Base-by-base conservation (phyloP, 331 rosid genomes). In the Dryas integrifolia region DNA sequence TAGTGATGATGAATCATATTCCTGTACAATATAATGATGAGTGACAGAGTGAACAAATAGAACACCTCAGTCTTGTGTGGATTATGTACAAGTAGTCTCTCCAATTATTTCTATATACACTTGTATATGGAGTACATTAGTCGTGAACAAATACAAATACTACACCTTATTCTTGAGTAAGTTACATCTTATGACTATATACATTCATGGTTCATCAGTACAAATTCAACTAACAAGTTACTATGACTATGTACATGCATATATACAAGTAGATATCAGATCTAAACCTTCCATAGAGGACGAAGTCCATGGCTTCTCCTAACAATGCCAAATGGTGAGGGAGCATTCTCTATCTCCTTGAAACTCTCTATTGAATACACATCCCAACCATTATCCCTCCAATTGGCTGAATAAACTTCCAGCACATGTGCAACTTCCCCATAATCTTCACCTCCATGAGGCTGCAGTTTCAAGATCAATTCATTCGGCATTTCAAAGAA, bases 381-480 rank as follows among this genome's bases (percentile, higher is more conserved):
- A 78, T 87, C 88, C 91, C 91, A 87, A 49, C 85, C 91, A 51
- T 79, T 88, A 60, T 84, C 87, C 70, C 81, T 80, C 91, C 88
- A 87, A 65, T 82, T 84, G 56, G 87, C 78, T 51, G 85, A 82
- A 69, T 80, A 80, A 45, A 87, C 87, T 58, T 84, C 82, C 14
- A 87, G 85, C 58, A 84, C 75, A 35, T 84, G 85, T 52, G 76
- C 75, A 66, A 87, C 80, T 76, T 78, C 79, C 76, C 84, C 81
- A 61, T 80, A 52, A 66, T 87, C 85, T 67, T 75, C 64, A 3
- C 85, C 88, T 14, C 72, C 81, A 40, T 67, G 16, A 18, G 84
- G 88, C 43, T 61, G 60, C 59, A 87, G 73, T 66, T 84, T 80
- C 77, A 38, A 55, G 82, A 84, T 82, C 65, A 87, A 66, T 59